A percentile compares a stretch with the other conserved stretches of the same genome.
Conservation (phyloP, 2,329 filamentous ascomycete genomes). For the Colletotrichum sp. region DNA sequence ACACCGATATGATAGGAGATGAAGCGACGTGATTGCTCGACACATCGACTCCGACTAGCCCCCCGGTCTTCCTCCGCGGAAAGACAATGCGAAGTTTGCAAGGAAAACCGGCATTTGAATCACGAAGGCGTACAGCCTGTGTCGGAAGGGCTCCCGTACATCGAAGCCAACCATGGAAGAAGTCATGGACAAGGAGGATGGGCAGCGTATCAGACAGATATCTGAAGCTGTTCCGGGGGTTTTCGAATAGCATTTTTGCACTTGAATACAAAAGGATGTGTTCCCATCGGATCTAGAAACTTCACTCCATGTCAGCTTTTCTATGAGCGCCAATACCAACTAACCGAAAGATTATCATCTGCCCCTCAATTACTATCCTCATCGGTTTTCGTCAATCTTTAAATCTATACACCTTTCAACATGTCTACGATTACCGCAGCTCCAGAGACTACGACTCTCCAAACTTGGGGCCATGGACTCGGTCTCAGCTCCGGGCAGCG, state of each 20-base stretch:
- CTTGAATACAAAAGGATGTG: neutral
- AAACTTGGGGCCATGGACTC: neutral
- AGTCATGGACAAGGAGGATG: neutral
- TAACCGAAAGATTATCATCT: neutral
- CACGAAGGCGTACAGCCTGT: neutral
- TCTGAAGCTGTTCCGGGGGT: neutral
- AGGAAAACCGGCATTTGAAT: neutral
- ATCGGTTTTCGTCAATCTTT: neutral
- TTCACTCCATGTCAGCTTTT: neutral
- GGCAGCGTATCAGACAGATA: neutral
- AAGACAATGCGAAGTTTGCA: neutral
- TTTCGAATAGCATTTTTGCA: rapidly evolving
- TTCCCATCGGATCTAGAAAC: neutral
- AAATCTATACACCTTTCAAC: rapidly evolving
- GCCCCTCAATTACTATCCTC: neutral
- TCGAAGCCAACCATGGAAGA: neutral
- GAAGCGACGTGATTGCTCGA: neutral
- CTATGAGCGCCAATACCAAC: neutral
- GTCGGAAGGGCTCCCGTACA: neutral
- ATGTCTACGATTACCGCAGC: neutral
- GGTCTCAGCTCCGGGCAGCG: neutral
- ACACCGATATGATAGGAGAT: neutral
- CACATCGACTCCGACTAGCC: neutral
- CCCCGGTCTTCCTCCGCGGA: neutral
- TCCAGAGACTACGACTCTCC: neutral